These are phyloP conservation scores for Westerdykella aurantiaca DNA, from an alignment of 2,329 filamentous ascomycete species.

Conservation along the genomic window DNA sequence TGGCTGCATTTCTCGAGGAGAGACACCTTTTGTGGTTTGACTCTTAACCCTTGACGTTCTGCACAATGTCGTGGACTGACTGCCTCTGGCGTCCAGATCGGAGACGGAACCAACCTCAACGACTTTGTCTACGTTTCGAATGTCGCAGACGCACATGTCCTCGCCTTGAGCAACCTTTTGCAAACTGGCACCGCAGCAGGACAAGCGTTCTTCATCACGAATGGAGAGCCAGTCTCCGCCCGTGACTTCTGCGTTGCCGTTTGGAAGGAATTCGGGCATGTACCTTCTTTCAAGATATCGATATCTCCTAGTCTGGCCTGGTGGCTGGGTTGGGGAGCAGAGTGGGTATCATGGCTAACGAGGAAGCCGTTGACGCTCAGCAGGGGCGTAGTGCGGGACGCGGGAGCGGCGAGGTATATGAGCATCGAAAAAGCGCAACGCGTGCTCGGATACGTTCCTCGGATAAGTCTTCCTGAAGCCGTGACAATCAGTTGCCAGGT, in stretches of 20 bases:
- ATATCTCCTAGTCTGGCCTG: conserved; percentile 48
- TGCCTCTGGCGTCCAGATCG: conserved; percentile 44
- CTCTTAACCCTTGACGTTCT: not conserved
- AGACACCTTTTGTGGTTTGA: conserved; percentile 61
- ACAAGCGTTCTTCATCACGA: conserved; percentile 85
- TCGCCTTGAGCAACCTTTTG: conserved; percentile 70
- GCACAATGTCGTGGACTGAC: not conserved
- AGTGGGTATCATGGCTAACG: conserved; percentile 44
- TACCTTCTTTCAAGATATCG: conserved; percentile 44
- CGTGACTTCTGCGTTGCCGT: conserved; percentile 80
- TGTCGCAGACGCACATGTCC: conserved; percentile 71
- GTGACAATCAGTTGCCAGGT: conserved; percentile 34
- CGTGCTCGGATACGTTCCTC: conserved; percentile 50
- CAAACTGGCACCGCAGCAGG: conserved; percentile 57
- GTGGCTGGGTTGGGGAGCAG: conserved; percentile 43
- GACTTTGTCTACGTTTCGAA: conserved; percentile 67
- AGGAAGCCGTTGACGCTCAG: conserved; percentile 45
- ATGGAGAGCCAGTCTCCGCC: conserved; percentile 82
- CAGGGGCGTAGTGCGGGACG: conserved; percentile 52
- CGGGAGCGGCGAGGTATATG: conserved; percentile 49
- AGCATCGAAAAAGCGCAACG: conserved; percentile 47
- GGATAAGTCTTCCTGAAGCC: conserved; percentile 48
- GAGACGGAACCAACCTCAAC: conserved; percentile 63
- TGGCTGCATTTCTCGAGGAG: conserved; percentile 60
- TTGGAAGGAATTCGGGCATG: conserved; percentile 59